Evolutionary conservation across 176 grass and related monocot genomes (phyloP), one percentile per base, ranked within the genome.

Genomic region (Musa beccarii): DNA sequence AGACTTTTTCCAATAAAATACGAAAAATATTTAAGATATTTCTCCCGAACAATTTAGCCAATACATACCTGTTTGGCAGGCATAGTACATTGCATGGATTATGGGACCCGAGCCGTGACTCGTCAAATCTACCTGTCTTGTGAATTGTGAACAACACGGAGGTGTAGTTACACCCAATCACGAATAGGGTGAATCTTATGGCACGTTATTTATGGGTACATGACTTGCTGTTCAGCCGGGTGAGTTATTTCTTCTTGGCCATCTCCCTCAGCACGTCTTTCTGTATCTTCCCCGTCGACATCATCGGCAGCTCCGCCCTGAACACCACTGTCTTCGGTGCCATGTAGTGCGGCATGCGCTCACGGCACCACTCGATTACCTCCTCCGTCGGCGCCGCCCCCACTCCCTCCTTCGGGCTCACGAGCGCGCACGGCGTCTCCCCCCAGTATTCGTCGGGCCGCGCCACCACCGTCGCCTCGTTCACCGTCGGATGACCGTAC

Each of bases 351-450:
- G 93, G 81, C 89, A 96, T 86, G 59, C 93, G 79, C 75, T 92
- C 70, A 11, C 93, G 80, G 87, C 93, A 83, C 93, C 93, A 96
- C 1, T 54, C 66, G 0, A 86, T 66, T 23, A 96, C 78, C n/a
- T 85, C 89, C 16, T 24, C 83, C 54, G 74, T 83, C 54, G 86
- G 75, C 81, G 20, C 23, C 9, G 49, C 51, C 54, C 16, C 11
- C 0, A 15, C 54, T 9, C 73, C 89, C 0, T 86, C 79, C 67
- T 89, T 89, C 4, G 85, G 11, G 79, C 89, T 88, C 10, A 90
- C 51, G 81, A 96, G 92, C 25, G 93, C 93, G 83, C 93, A 96
- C 8, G 93, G 89, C 50, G 90, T 96, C 77, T 96, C 93, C 0
- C 93, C 93, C 87, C 93, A 90, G 72, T 83, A 83, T 34, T 92